Conservation (phyloP, 495 filamentous ascomycete genomes). For the Melanomma pulvis-pyrius region DNA sequence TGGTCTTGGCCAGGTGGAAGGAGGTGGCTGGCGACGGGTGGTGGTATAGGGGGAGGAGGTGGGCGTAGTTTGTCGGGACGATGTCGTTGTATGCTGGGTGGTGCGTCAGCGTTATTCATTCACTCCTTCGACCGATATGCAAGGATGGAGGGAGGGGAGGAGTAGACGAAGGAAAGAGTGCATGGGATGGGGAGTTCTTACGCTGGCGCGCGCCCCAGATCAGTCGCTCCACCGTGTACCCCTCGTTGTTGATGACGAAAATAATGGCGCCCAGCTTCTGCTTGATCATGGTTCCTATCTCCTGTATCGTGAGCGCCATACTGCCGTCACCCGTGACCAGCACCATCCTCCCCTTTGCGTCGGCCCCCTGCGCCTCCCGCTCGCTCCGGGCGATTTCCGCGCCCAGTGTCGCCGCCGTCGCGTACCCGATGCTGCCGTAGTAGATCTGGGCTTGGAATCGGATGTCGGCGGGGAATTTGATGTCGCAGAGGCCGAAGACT, state of each 20-base stretch:
- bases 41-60: conserved; percentile 45
- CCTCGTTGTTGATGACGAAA: conserved; percentile 46
- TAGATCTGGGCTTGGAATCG: conserved; percentile 45
- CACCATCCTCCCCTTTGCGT: conserved; percentile 37
- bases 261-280: conserved; percentile 35
- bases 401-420: conserved; percentile 44
- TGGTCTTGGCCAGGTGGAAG: conserved; percentile 42
- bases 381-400: conserved; percentile 40
- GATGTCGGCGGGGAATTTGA: conserved; percentile 23
- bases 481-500: conserved; percentile 41
- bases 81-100: conserved; percentile 47
- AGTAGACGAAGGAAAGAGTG: too few species aligned
- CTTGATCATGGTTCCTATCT: conserved; percentile 48
- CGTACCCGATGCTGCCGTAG: conserved; percentile 47
- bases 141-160: not conserved
- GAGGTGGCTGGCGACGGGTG: conserved; percentile 35
- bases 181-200: not conserved
- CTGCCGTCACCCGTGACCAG: conserved; percentile 48
- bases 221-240: conserved; percentile 48
- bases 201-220: conserved; percentile 46
- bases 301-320: conserved; percentile 46
- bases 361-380: not conserved
- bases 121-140: not conserved
- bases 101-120: not conserved
- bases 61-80: conserved; percentile 41